These are phyloP conservation scores for Boletellus sp. DNA, from an alignment of 1,284 basidiomycete species.

Conservation along the genomic window DNA sequence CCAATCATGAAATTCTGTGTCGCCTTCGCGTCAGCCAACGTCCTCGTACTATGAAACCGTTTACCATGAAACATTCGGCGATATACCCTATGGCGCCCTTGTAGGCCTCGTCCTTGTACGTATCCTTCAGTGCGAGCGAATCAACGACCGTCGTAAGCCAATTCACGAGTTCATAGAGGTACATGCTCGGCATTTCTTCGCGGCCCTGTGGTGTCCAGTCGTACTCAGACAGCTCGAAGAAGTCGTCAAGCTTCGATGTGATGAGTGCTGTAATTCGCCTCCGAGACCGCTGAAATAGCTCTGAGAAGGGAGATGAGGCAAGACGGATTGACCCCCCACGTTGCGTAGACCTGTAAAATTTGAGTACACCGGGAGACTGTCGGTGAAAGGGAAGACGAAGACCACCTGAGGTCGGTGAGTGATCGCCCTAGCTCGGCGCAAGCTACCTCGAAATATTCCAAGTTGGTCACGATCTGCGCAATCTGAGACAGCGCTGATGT, in stretches of 20 bases:
- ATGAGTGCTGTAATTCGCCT: conserved; percentile 82
- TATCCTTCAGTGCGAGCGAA: conserved; percentile 80
- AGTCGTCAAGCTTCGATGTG: conserved; percentile 91
- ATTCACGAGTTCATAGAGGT: conserved; percentile 91
- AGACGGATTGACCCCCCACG: conserved; percentile 79
- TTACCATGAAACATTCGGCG: conserved; percentile 81
- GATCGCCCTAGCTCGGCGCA: conserved; percentile 87
- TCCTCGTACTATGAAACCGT: neutral
- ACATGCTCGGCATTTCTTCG: conserved; percentile 81
- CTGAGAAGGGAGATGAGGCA: conserved; percentile 65
- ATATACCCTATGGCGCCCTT: conserved; percentile 83
- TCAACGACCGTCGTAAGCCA: conserved; percentile 97
- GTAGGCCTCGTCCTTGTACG: conserved; percentile 87
- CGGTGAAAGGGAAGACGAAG: conserved; percentile 14
- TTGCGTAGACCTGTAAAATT: conserved; percentile 62
- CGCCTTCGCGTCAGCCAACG: conserved; percentile 6
- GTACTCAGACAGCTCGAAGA: conserved; percentile 93
- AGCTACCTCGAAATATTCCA: conserved; percentile 89
- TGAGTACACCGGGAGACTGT: neutral
- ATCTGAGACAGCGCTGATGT: conserved; percentile 90
- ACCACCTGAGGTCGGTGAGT: conserved; percentile 74
- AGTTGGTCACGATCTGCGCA: conserved; percentile 89
- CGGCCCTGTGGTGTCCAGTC: conserved; percentile 78
- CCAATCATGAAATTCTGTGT: conserved; percentile 75
- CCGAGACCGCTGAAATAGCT: conserved; percentile 69